These are phyloP conservation scores for Trichoderma gracile DNA, from an alignment of 2,329 filamentous ascomycete genomes.

Conservation along the genomic window DNA sequence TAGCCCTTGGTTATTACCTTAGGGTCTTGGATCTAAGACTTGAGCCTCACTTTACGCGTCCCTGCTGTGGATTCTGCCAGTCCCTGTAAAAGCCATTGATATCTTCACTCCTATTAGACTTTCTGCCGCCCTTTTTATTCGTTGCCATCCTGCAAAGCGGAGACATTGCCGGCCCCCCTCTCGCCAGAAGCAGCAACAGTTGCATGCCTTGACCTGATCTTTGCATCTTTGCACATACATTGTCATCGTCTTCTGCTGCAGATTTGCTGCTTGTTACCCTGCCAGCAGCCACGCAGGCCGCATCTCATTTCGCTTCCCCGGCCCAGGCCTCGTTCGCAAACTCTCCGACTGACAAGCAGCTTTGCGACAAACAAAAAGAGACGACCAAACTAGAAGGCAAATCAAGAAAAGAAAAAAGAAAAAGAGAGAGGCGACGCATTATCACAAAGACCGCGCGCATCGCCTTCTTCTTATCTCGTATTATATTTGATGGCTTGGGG, in stretches of 20 bases:
- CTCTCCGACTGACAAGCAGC: neutral
- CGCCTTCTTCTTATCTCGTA: neutral
- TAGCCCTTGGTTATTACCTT: neutral
- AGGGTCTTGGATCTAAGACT: neutral
- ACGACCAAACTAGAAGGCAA: neutral
- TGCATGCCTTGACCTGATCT: neutral
- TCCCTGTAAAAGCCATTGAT: neutral
- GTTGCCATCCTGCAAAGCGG: slow-evolving; percentile 23
- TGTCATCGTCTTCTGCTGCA: slow-evolving; percentile 9
- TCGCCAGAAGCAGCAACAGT: slow-evolving; percentile 11
- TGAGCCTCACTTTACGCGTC: neutral
- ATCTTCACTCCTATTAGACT: neutral
- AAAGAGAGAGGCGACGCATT: neutral
- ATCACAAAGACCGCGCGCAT: neutral
- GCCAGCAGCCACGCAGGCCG: slow-evolving; percentile 21
- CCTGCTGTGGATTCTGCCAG: neutral
- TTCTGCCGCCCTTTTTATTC: slow-evolving; percentile 17
- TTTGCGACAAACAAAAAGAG: neutral
- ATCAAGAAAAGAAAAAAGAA: neutral
- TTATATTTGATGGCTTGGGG: slow-evolving; percentile 18
- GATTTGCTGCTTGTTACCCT: slow-evolving; percentile 23
- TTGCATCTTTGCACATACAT: slow-evolving; percentile 1
- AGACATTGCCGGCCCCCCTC: slow-evolving; percentile 21
- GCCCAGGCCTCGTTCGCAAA: neutral
- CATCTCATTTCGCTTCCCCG: slow-evolving; percentile 20